Evolutionary conservation across 441 rosid species (phyloP).

Genomic region (Populus tomentosa): DNA sequence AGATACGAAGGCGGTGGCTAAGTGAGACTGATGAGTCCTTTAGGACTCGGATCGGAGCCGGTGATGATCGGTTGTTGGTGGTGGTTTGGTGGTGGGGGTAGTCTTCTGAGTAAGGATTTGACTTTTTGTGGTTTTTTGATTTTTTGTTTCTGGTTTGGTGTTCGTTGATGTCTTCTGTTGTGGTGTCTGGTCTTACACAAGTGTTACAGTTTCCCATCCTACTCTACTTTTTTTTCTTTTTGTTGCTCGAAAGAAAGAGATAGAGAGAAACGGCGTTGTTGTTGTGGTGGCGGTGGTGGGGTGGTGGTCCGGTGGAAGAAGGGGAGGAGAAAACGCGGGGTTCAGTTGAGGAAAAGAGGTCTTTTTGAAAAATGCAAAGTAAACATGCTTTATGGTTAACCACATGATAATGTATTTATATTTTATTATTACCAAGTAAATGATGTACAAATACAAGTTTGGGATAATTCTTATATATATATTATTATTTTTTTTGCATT

Average conservation of each 20-base stretch:
- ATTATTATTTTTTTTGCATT: too few relatives aligned
- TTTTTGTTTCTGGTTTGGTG: constrained; percentile 28
- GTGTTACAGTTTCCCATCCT: constrained; percentile 90
- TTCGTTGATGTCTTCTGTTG: constrained; percentile 26
- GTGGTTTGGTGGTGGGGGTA: background rate
- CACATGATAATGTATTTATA: background rate
- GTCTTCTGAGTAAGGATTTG: constrained; percentile 57
- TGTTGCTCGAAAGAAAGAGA: background rate
- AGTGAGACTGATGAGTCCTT: constrained; percentile 55
- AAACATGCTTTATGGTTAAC: background rate
- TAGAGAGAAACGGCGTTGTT: background rate
- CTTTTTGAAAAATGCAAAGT: constrained; percentile 33
- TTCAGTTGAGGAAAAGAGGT: constrained; percentile 34
- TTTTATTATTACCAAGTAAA: background rate
- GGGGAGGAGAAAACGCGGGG: constrained; percentile 57
- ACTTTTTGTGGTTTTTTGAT: constrained; percentile 32
- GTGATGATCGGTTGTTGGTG: constrained; percentile 30
- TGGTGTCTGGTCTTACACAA: constrained; percentile 53
- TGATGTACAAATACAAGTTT: too few relatives aligned
- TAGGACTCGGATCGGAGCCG: constrained; percentile 59
- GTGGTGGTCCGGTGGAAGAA: background rate
- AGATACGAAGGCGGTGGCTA: constrained; percentile 63
- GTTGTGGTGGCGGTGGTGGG: background rate
- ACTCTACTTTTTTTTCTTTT: background rate
- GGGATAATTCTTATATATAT: too few relatives aligned